A percentile compares a stretch with the other conserved stretches of the same genome.
Conservation (phyloP, 371 early-diverging fungal genomes). For the Mortierella sp. region DNA sequence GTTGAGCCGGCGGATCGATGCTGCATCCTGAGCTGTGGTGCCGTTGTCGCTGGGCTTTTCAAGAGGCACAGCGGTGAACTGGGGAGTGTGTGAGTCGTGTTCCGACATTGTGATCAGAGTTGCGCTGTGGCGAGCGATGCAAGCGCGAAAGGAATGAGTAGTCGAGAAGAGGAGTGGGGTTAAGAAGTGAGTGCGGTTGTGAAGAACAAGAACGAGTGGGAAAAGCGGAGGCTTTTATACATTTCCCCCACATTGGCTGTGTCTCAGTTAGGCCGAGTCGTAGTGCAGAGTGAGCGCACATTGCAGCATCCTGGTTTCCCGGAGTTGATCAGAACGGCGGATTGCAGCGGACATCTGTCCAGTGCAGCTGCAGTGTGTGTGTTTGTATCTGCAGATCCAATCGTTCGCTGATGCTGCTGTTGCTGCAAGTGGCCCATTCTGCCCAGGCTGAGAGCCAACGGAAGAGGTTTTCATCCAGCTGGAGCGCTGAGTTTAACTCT, state of each 20-base stretch:
- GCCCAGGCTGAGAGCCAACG: too few species aligned
- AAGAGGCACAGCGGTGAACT: conserved; percentile 17
- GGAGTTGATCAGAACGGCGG: too few species aligned
- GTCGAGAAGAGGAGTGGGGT: not conserved
- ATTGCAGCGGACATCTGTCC: too few species aligned
- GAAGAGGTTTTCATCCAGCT: too few species aligned
- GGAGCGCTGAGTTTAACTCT: too few species aligned
- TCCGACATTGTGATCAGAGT: conserved; percentile 21
- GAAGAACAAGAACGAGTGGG: not conserved
- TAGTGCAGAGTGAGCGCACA: too few species aligned
- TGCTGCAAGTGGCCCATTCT: too few species aligned
- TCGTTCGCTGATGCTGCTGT: too few species aligned
- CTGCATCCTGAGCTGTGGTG: not conserved
- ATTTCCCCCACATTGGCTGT: not conserved
- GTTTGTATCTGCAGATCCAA: too few species aligned
- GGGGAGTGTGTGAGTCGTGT: conserved; percentile 16
- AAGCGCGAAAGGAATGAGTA: not conserved
- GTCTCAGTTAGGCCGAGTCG: too few species aligned
- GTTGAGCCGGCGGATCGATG: conserved; percentile 18
- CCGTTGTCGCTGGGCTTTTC: conserved; percentile 22
- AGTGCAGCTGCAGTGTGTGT: too few species aligned
- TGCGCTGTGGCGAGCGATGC: not conserved
- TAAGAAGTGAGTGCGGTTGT: not conserved
- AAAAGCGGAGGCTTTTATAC: not conserved
- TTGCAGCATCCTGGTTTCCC: too few species aligned